Base-by-base conservation (phyloP, 2,329 filamentous ascomycete species). In the Teratosphaeria viscida region DNA sequence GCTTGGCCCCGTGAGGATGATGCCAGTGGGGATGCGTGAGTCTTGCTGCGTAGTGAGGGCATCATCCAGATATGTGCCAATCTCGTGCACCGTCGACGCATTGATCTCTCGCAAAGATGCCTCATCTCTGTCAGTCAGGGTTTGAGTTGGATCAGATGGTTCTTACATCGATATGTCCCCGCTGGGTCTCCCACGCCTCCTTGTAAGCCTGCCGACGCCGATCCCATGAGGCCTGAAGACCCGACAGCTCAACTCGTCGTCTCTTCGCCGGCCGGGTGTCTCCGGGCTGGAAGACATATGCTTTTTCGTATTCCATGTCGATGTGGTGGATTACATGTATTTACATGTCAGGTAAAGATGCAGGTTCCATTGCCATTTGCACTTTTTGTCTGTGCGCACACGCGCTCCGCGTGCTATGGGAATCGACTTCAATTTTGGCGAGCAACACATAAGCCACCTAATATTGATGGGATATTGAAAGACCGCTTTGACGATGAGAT, bases 1-100 rank as follows among this genome's bases (percentile, higher is more conserved):
- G 64, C 89, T 90, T 7, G 89, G 87, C 0, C 89, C 90, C 8
- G 88, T 88, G 32, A 61, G 56, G 7, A 63, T 60, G 19, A 66
- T 62, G 56, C 37, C 56, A 10, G 53, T 68, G 63, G 49, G 61
- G 59, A 61, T 67, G 19, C 43, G 23, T 6, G 26, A 29, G 11
- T 37, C 8, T n/a, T 57, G 29, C 6, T 26, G 63, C 55, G 62
- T 64, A 54, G 61, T 43, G 14, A 63, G 61, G 26, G 69, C 65
- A 16, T 67, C 63, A 7, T 73, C 69, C 29, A 79, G 66, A 61
- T 78, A 80, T 6, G 67, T 53, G 1, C 68, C 64, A 49, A 77
- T 73, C 7, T 73, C 69, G 49, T 68, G 66, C 47, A 77, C 67
- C 4, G 73, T 76, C 3, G 70, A 64, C 61, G 73, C 68, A 64